phyloP scores from a whole-genome alignment of 495 filamentous ascomycete genomes.

The Cairneyella variabilis region DNA sequence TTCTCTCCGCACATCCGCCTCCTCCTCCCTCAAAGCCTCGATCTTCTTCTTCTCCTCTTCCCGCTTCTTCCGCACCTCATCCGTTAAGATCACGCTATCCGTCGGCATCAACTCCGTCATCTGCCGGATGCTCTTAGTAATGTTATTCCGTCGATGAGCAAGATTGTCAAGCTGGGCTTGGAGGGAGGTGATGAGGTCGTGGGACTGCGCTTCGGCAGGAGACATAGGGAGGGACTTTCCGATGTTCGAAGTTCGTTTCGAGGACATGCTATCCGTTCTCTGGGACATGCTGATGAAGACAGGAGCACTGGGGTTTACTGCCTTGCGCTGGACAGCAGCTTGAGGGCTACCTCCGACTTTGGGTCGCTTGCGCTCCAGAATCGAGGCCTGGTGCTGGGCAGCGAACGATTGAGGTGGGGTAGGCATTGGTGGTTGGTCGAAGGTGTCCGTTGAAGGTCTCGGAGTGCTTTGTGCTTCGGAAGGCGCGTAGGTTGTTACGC shows the following conservation, averaged over 20 bases:
- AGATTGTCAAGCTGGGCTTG: conserved; percentile 65
- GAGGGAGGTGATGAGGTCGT: conserved; percentile 61
- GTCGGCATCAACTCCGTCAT: conserved; percentile 62
- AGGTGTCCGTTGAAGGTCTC: conserved; percentile 43
- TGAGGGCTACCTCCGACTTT: conserved; percentile 9
- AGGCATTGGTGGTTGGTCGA: conserved; percentile 20
- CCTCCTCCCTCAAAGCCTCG: conserved; percentile 62
- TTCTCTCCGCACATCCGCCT: conserved; percentile 74
- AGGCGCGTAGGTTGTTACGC: conserved; percentile 66
- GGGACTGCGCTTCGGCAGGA: conserved; percentile 51
- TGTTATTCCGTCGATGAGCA: conserved; percentile 60
- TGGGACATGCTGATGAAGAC: conserved; percentile 24
- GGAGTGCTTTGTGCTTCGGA: conserved; percentile 48
- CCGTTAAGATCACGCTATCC: conserved; percentile 42
- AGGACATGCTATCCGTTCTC: background rate
- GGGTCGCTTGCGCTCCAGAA: conserved; percentile 20
- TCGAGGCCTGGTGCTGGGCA: conserved; percentile 1
- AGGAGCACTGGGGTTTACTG: conserved; percentile 18
- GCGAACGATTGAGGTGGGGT: conserved; percentile 8
- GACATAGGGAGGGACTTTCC: conserved; percentile 53
- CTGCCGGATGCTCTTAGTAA: conserved; percentile 67
- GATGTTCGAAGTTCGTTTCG: conserved; percentile 23
- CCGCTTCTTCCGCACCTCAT: conserved; percentile 43
- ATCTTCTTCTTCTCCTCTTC: conserved; percentile 71
- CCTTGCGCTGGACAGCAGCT: conserved; percentile 16